Percentiles rank a stretch among this genome's conserved stretches.
Conservation (phyloP, 2,329 filamentous ascomycete genomes). For the Colletotrichum tofieldiae region DNA sequence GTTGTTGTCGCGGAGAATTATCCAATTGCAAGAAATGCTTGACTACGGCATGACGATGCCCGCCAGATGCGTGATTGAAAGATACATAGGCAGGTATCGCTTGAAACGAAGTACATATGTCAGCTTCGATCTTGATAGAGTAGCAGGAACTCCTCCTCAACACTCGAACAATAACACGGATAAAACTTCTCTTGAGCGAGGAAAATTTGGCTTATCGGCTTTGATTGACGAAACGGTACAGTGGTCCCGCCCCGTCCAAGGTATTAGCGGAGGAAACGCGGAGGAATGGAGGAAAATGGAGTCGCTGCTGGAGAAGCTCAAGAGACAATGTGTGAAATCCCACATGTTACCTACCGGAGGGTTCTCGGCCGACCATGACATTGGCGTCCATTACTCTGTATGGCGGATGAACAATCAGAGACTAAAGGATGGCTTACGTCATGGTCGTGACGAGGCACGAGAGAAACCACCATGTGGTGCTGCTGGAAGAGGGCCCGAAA, state of each 20-base stretch:
- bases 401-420: background rate
- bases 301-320: background rate
- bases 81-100: background rate
- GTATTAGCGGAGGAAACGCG: conserved; percentile 27
- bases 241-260: background rate
- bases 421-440: background rate
- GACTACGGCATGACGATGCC: too few relatives aligned
- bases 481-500: background rate
- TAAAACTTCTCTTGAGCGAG: too few relatives aligned
- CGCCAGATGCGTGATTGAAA: background rate
- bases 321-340: background rate
- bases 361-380: conserved; percentile 7
- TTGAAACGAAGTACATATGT: background rate
- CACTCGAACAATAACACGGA: background rate
- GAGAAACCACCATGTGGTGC: background rate
- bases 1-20: background rate
- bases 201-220: background rate
- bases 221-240: background rate
- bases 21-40: background rate
- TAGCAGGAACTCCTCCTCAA: background rate
- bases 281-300: conserved; percentile 21
- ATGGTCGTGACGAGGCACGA: background rate
- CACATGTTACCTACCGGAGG: background rate
- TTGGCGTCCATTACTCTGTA: background rate
- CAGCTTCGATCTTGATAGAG: too few relatives aligned